Percentiles rank a stretch among this genome's conserved stretches.
Conservation (phyloP, 2,329 filamentous ascomycete species). For the Malbranchea zuffiana region DNA sequence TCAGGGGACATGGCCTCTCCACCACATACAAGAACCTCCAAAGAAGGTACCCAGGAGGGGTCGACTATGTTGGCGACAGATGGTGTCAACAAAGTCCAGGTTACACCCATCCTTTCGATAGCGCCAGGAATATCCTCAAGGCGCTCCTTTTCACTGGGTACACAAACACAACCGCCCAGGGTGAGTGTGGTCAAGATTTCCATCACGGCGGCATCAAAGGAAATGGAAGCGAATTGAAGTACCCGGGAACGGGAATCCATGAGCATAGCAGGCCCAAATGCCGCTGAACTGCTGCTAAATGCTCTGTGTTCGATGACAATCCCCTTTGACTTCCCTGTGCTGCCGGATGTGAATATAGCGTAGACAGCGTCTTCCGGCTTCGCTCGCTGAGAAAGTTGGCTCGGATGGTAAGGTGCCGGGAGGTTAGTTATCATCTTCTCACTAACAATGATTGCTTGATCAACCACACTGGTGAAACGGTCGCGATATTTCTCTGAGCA, state of each 20-base stretch:
- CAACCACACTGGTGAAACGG: slow-evolving; percentile 20
- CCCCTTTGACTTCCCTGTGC: slow-evolving; percentile 68
- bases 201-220: slow-evolving; percentile 78
- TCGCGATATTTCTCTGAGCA: slow-evolving; percentile 11
- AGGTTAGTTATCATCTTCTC: slow-evolving; percentile 43
- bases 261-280: slow-evolving; percentile 33
- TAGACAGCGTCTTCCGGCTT: slow-evolving; percentile 47
- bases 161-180: slow-evolving; percentile 65
- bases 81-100: slow-evolving; percentile 74
- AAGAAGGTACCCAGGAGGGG: slow-evolving; percentile 55
- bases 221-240: slow-evolving; percentile 71
- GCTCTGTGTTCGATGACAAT: slow-evolving; percentile 67
- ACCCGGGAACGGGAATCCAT: slow-evolving; percentile 51
- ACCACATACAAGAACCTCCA: slow-evolving; percentile 67
- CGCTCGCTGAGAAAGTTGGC: slow-evolving; percentile 1
- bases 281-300: slow-evolving; percentile 54
- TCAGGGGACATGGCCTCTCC: slow-evolving; percentile 67
- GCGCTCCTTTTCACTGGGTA: slow-evolving; percentile 60
- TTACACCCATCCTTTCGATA: slow-evolving; percentile 54
- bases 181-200: slow-evolving; percentile 82
- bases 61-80: slow-evolving; percentile 67
- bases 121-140: slow-evolving; percentile 60
- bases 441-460: slow-evolving; percentile 40
- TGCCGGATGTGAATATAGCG: slow-evolving; percentile 76
- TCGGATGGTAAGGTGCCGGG: slow-evolving; percentile 33